Conservation (phyloP, 176 grass and related monocot genomes). For the Elaeis guineensis region DNA sequence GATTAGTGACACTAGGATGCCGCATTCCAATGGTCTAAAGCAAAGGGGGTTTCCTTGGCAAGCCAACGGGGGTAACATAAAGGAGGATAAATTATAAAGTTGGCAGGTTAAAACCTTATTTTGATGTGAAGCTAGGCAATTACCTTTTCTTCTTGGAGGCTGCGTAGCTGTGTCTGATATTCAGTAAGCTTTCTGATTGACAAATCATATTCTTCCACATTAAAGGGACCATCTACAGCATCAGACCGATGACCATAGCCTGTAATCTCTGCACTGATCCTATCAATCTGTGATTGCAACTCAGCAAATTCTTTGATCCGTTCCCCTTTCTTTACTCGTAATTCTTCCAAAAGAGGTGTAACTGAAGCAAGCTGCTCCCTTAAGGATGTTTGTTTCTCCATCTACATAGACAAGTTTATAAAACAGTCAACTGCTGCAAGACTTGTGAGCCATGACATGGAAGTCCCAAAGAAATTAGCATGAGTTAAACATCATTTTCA, state of each 20-base stretch:
- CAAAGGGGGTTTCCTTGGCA: no score
- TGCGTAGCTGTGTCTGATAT: constrained; percentile 61
- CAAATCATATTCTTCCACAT: constrained; percentile 68
- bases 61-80: no score
- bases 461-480: no score
- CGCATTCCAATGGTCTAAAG: no score
- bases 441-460: no score
- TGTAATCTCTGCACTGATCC: constrained; percentile 73
- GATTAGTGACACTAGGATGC: no score
- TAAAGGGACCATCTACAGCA: constrained; percentile 20
- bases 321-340: constrained; percentile 76
- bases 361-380: constrained; percentile 69
- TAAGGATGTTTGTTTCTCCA: constrained; percentile 51
- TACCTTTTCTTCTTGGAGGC: constrained; percentile 89
- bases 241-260: constrained; percentile 32
- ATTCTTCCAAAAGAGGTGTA: constrained; percentile 74
- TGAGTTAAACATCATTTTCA: no score
- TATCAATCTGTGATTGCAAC: constrained; percentile 69
- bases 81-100: no score
- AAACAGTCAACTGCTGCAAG: neutral
- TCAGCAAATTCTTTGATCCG: constrained; percentile 61
- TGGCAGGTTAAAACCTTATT: no score
- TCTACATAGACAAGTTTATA: constrained; percentile 33
- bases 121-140: neutral
- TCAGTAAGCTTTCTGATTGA: constrained; percentile 72